Evolutionary conservation across 2,329 filamentous ascomycete species (phyloP).

Genomic region (Epichloe bromicola): DNA sequence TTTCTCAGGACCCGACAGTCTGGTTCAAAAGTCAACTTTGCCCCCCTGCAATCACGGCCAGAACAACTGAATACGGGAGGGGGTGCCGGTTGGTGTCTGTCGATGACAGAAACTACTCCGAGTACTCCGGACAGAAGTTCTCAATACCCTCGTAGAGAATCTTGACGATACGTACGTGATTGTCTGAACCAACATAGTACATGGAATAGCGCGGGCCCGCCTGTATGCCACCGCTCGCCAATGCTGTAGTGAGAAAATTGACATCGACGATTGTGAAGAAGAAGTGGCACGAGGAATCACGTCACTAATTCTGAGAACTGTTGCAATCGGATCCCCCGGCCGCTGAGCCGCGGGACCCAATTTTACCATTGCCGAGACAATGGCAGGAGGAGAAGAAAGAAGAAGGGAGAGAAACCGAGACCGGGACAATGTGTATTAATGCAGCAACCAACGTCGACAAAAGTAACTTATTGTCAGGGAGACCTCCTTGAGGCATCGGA

Average conservation of each 20-base stretch:
- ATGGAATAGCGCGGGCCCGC: not conserved
- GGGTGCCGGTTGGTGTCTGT: not conserved
- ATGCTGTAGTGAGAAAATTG: too few species aligned
- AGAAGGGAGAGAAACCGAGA: too few species aligned
- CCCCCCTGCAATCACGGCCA: not conserved
- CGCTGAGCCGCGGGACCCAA: not conserved
- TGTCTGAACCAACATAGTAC: not conserved
- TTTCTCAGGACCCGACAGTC: slow-evolving; percentile 5
- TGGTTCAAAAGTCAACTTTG: slow-evolving; percentile 4
- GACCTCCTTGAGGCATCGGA: too few species aligned
- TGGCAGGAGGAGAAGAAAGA: not conserved
- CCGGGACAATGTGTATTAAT: too few species aligned
- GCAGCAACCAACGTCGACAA: not conserved
- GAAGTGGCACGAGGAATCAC: not conserved
- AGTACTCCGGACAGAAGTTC: not conserved
- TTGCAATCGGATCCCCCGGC: not conserved
- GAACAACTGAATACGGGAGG: not conserved
- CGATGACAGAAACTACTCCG: not conserved
- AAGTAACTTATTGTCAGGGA: too few species aligned
- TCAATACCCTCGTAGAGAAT: not conserved
- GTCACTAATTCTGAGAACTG: not conserved
- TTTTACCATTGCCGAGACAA: not conserved
- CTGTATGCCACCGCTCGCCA: not conserved
- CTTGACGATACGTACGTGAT: not conserved
- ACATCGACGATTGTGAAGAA: too few species aligned